phyloP scores from a whole-genome alignment of 148 eudicot species.

The Beta vulgaris region DNA sequence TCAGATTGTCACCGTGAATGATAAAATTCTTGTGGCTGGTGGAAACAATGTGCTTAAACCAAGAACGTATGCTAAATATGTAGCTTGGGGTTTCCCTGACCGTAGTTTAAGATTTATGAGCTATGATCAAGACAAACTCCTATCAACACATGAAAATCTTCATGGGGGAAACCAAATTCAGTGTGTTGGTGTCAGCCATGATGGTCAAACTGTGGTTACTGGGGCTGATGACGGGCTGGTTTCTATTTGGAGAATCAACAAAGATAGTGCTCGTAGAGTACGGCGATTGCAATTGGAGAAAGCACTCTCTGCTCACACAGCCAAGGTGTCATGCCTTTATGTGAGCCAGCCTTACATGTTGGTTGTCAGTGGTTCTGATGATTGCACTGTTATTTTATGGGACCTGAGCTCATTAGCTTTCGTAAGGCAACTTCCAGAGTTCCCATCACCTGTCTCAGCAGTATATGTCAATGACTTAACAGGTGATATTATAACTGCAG shows the following conservation, averaged over 20 bases:
- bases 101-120: slow-evolving; percentile 77
- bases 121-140: slow-evolving; percentile 79
- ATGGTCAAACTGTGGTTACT: slow-evolving; percentile 74
- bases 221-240: slow-evolving; percentile 88
- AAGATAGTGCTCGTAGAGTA: slow-evolving; percentile 51
- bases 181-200: slow-evolving; percentile 80
- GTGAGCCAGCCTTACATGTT: slow-evolving; percentile 96
- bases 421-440: slow-evolving; percentile 86
- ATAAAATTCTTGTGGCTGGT: slow-evolving; percentile 71
- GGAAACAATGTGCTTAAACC: slow-evolving; percentile 74
- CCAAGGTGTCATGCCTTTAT: slow-evolving; percentile 68
- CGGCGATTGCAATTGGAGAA: slow-evolving; percentile 64
- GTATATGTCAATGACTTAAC: slow-evolving; percentile 73
- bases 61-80: slow-evolving; percentile 67
- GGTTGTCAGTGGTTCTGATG: slow-evolving; percentile 90
- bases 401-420: slow-evolving; percentile 81
- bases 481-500: slow-evolving; percentile 85
- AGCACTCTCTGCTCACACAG: slow-evolving; percentile 71
- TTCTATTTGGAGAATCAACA: slow-evolving; percentile 81
- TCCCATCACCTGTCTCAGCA: slow-evolving; percentile 87
- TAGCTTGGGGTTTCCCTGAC: slow-evolving; percentile 97
- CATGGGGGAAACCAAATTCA: slow-evolving; percentile 85
- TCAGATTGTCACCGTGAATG: slow-evolving; percentile 62
- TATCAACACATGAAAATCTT: slow-evolving; percentile 97
- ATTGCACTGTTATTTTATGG: slow-evolving; percentile 84